A percentile compares a stretch with the other conserved stretches of the same genome.
phyloP scores from a whole-genome alignment of 2,329 filamentous ascomycete species.

The Aspergillus candidus region DNA sequence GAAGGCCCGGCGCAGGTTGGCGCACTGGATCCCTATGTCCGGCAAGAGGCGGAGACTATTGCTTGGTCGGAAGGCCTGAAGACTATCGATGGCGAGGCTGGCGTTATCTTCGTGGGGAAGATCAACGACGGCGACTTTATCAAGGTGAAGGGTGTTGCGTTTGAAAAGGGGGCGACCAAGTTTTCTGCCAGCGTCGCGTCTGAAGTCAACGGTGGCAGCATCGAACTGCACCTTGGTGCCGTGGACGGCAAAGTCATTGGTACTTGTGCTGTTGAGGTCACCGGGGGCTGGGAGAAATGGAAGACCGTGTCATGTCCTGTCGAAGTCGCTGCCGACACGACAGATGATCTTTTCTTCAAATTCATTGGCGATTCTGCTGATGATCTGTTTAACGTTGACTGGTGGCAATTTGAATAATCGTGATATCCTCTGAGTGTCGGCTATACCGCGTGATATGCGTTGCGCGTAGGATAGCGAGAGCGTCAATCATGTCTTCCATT shows the following conservation, averaged over 20 bases:
- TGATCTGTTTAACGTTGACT: too few species aligned
- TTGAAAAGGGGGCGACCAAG: neutral
- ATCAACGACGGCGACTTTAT: constrained; percentile 3
- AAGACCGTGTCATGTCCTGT: constrained; percentile 17
- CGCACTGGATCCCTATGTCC: neutral
- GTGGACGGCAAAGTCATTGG: neutral
- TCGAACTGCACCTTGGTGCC: too few species aligned
- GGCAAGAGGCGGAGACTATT: constrained; percentile 2
- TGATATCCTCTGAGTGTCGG: too few species aligned
- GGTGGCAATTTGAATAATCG: too few species aligned
- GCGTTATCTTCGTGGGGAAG: neutral
- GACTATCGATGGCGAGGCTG: neutral
- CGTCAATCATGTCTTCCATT: too few species aligned
- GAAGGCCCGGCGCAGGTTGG: neutral
- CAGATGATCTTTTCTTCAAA: too few species aligned
- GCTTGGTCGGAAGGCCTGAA: constrained; percentile 1
- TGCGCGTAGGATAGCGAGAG: too few species aligned
- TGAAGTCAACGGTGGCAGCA: too few species aligned
- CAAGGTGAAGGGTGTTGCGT: constrained; percentile 2
- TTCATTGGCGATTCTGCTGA: too few species aligned
- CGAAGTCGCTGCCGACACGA: constrained; percentile 7
- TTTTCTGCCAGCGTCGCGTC: neutral
- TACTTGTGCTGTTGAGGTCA: neutral
- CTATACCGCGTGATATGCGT: too few species aligned
- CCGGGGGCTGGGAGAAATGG: constrained; percentile 1